Evolutionary conservation across 306 rosid genomes (phyloP).

Genomic region (Albizia julibrissin): DNA sequence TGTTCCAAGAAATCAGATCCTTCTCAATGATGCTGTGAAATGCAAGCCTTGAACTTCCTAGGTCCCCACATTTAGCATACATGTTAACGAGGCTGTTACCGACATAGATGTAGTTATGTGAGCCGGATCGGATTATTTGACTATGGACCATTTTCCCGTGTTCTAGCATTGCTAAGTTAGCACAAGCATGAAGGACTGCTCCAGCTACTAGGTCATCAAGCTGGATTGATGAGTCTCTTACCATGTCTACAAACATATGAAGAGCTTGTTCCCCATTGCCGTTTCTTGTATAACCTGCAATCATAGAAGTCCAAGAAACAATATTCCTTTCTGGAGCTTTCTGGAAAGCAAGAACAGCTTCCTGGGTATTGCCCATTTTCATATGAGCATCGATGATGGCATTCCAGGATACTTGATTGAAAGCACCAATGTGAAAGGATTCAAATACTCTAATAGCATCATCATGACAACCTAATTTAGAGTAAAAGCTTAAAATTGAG

Average conservation of each 20-base stretch:
- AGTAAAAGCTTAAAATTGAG: conserved; percentile 71
- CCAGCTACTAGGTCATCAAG: conserved; percentile 73
- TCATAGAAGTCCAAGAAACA: conserved; percentile 86
- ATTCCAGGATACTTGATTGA: conserved; percentile 77
- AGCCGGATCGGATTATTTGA: conserved; percentile 48
- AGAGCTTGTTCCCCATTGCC: conserved; percentile 71
- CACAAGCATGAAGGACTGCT: conserved; percentile 79
- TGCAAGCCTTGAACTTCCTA: conserved; percentile 52
- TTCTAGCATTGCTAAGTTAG: conserved; percentile 60
- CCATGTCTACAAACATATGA: conserved; percentile 59
- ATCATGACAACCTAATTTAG: conserved; percentile 52
- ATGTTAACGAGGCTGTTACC: conserved; percentile 75
- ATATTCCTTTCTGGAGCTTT: conserved; percentile 59
- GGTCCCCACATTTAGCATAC: conserved; percentile 81
- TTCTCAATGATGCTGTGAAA: conserved; percentile 53
- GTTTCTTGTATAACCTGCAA: conserved; percentile 66
- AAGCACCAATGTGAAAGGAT: conserved; percentile 38
- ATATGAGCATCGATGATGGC: conserved; percentile 78
- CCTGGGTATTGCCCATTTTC: conserved; percentile 63
- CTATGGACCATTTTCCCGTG: conserved; percentile 70
- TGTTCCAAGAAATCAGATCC: conserved; percentile 81
- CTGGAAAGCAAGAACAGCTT: conserved; percentile 67
- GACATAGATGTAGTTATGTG: conserved; percentile 48
- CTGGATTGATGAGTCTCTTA: conserved; percentile 42
- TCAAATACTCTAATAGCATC: conserved; percentile 55